A percentile compares a stretch with the other conserved stretches of the same genome.
These are phyloP conservation scores for Neophaeococcomyces aloes DNA, from an alignment of 2,329 filamentous ascomycete genomes.

Conservation along the genomic window DNA sequence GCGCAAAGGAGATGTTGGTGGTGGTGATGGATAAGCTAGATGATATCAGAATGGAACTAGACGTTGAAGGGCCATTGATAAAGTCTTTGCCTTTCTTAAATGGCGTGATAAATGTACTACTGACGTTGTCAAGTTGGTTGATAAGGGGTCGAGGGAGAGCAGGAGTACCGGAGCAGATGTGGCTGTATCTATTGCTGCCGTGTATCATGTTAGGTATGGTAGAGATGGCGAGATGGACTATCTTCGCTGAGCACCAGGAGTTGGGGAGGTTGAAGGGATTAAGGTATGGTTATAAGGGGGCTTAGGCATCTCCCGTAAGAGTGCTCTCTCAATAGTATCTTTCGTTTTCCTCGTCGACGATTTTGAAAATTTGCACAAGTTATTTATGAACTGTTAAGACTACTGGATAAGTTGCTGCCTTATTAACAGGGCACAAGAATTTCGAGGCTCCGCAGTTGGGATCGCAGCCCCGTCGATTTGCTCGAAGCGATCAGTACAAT, in stretches of 20 bases:
- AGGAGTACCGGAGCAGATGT: constrained; percentile 16
- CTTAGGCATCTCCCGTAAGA: constrained; percentile 10
- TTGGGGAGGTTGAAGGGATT: constrained; percentile 16
- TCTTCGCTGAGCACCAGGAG: constrained; percentile 17
- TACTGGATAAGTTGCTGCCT: no score
- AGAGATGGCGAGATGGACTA: constrained; percentile 16
- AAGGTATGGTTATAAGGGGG: constrained; percentile 22
- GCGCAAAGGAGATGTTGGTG: background rate
- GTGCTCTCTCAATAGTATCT: no score
- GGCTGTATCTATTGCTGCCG: constrained; percentile 20
- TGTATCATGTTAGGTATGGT: constrained; percentile 16
- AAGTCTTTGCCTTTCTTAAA: constrained; percentile 17
- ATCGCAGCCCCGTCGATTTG: no score
- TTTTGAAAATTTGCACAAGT: no score
- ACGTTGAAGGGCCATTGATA: background rate
- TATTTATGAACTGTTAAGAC: no score
- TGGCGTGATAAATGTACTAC: constrained; percentile 11
- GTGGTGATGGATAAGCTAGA: constrained; percentile 5
- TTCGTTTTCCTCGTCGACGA: no score
- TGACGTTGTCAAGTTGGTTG: constrained; percentile 11
- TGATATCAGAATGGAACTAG: constrained; percentile 2
- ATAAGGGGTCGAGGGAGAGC: constrained; percentile 7
- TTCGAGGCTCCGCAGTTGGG: no score
- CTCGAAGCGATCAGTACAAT: no score
- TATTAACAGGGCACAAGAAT: no score